A percentile compares a stretch with the other conserved stretches of the same genome.
These are phyloP conservation scores for Calonectria pseudoreteaudii DNA, from an alignment of 2,329 filamentous ascomycete genomes.

Conservation along the genomic window DNA sequence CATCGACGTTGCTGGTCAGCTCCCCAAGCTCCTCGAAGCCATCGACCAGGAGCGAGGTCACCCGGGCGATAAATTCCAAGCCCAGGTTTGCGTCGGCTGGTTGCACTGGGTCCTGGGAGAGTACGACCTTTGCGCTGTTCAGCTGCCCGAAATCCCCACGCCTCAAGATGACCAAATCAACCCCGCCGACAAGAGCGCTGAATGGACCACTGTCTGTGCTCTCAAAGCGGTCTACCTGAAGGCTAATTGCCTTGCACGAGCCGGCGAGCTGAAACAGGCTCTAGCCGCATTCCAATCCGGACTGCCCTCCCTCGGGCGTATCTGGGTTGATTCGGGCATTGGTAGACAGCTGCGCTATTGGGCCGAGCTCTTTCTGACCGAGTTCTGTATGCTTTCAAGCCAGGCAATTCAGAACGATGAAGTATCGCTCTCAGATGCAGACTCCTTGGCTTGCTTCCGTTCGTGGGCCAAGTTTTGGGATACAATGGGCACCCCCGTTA, in stretches of 20 bases:
- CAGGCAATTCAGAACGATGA: conserved; percentile 66
- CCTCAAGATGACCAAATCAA: conserved; percentile 65
- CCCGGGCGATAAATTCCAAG: conserved; percentile 77
- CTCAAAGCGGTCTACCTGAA: conserved; percentile 84
- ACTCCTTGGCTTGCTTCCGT: conserved; percentile 69
- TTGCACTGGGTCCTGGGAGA: conserved; percentile 83
- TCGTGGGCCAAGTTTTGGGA: conserved; percentile 80
- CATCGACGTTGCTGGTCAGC: conserved; percentile 57
- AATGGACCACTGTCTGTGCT: conserved; percentile 86
- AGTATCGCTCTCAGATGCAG: conserved; percentile 62
- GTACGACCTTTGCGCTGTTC: conserved; percentile 65
- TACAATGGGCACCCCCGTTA: conserved; percentile 56
- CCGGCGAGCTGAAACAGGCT: conserved; percentile 66
- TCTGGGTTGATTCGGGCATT: conserved; percentile 63
- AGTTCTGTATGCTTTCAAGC: conserved; percentile 78
- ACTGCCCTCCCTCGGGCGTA: conserved; percentile 69
- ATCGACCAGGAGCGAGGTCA: conserved; percentile 68
- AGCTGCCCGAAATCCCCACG: conserved; percentile 73
- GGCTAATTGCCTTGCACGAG: conserved; percentile 70
- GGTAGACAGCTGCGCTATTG: conserved; percentile 79
- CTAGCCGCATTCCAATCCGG: conserved; percentile 75
- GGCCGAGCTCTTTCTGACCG: conserved; percentile 82
- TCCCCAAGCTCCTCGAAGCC: conserved; percentile 65
- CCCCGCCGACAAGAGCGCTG: conserved; percentile 65
- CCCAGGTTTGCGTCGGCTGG: conserved; percentile 86